These are phyloP conservation scores for Pseudocercospora macadamiae DNA, from an alignment of 2,329 filamentous ascomycete genomes.

Conservation along the genomic window DNA sequence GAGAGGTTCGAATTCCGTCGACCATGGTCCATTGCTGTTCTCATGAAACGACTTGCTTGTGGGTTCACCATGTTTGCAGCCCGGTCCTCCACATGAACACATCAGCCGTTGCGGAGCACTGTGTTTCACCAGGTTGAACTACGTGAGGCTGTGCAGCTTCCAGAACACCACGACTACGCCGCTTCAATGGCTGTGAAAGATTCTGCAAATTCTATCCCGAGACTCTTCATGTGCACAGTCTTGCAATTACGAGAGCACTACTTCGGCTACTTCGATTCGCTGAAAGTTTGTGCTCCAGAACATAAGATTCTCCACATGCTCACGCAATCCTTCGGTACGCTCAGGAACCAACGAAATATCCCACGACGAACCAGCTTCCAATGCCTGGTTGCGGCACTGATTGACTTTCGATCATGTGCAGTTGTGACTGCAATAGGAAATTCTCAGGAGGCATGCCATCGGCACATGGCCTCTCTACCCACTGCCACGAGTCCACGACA, in stretches of 20 bases:
- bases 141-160: slow-evolving; percentile 3
- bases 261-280: not conserved
- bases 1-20: slow-evolving; percentile 12
- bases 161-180: not conserved
- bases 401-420: slow-evolving; percentile 1
- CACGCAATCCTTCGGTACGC: slow-evolving; percentile 1
- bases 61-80: not conserved
- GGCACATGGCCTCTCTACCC: not conserved
- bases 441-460: not conserved
- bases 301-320: slow-evolving; percentile 6
- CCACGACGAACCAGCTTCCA: not conserved
- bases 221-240: not conserved
- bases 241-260: slow-evolving; percentile 3
- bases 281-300: slow-evolving; percentile 8
- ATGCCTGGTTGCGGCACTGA: not conserved
- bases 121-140: not conserved
- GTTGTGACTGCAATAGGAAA: not conserved
- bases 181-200: not conserved
- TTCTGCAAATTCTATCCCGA: not conserved
- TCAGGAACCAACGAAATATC: not conserved
- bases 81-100: slow-evolving; percentile 5
- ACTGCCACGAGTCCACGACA: not conserved
- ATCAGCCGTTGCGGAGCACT: not conserved
- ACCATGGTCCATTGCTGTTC: not conserved
- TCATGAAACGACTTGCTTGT: not conserved